A percentile compares a stretch with the other conserved stretches of the same genome.
Conservation (phyloP, 108 stramenopile species). For the Asterionellopsis glacialis region DNA sequence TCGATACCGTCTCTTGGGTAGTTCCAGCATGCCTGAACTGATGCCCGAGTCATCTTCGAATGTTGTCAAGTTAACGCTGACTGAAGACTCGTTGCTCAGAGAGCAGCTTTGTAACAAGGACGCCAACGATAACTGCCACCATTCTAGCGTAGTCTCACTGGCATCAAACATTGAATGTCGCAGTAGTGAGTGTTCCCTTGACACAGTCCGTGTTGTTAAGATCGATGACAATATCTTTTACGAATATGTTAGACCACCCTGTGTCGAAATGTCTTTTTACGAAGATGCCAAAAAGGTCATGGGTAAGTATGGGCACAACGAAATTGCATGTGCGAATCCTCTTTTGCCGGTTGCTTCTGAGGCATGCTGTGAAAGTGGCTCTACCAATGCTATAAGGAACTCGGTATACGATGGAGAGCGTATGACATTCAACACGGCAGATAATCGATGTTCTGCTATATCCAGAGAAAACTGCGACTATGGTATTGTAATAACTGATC, state of each 20-base stretch:
- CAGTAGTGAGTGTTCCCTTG: conserved; percentile 31
- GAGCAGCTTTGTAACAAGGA: conserved; percentile 24
- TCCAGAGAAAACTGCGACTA: too few species aligned
- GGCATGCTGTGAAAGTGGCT: conserved; percentile 5
- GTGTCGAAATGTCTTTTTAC: conserved; percentile 56
- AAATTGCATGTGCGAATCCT: conserved; percentile 13
- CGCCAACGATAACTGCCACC: conserved; percentile 19
- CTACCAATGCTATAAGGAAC: neutral
- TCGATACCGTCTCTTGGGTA: conserved; percentile 45
- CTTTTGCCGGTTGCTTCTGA: conserved; percentile 7
- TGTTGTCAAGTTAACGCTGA: conserved; percentile 8
- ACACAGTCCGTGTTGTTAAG: conserved; percentile 37
- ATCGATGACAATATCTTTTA: conserved; percentile 39
- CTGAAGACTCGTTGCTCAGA: conserved; percentile 22
- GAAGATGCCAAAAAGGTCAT: conserved; percentile 8
- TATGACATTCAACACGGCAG: neutral
- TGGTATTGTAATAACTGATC: too few species aligned
- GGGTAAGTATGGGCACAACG: neutral
- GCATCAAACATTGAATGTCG: conserved; percentile 18
- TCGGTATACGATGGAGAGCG: conserved; percentile 3
- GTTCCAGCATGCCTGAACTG: conserved; percentile 20
- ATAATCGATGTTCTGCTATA: neutral
- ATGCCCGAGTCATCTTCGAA: conserved; percentile 14
- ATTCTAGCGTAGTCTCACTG: conserved; percentile 22
- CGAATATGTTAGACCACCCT: conserved; percentile 55